Percentiles rank a stretch among this genome's conserved stretches.
Evolutionary conservation across 371 early-diverging fungal species (phyloP).

Genomic region (Apophysomyces elegans): DNA sequence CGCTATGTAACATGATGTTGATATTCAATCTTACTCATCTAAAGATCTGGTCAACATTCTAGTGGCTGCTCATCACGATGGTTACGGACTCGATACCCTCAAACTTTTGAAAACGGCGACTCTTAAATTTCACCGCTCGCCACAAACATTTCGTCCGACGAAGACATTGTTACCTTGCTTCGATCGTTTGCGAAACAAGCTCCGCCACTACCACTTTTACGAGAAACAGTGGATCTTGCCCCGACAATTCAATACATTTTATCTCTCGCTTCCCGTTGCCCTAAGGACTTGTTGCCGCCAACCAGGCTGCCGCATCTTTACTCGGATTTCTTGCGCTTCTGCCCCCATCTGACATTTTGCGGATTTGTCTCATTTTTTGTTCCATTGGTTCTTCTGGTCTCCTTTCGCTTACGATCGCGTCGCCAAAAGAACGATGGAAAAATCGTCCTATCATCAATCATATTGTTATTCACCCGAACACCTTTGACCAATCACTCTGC

Average conservation of each 20-base stretch:
- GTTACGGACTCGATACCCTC: constrained; percentile 6
- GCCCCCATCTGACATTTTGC: constrained; percentile 21
- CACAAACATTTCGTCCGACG: background rate
- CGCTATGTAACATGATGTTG: background rate
- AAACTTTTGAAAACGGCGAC: constrained; percentile 18
- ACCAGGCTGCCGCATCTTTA: constrained; percentile 21
- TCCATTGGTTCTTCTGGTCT: background rate
- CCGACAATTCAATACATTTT: constrained; percentile 11
- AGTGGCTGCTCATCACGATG: background rate
- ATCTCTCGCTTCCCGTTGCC: background rate
- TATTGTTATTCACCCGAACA: constrained; percentile 9
- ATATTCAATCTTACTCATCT: background rate
- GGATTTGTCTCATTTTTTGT: constrained; percentile 1
- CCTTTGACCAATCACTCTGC: background rate
- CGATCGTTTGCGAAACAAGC: background rate
- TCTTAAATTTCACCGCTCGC: constrained; percentile 10
- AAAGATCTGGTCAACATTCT: constrained; percentile 14
- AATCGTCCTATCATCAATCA: constrained; percentile 17
- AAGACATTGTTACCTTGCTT: background rate
- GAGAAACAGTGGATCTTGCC: background rate
- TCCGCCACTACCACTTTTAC: background rate
- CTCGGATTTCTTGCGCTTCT: constrained; percentile 19
- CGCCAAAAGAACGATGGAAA: constrained; percentile 18
- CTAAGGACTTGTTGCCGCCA: background rate
- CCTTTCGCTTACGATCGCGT: background rate